Evolutionary conservation across 345 rosid species (phyloP).

Genomic region (Pugionium cornutum): DNA sequence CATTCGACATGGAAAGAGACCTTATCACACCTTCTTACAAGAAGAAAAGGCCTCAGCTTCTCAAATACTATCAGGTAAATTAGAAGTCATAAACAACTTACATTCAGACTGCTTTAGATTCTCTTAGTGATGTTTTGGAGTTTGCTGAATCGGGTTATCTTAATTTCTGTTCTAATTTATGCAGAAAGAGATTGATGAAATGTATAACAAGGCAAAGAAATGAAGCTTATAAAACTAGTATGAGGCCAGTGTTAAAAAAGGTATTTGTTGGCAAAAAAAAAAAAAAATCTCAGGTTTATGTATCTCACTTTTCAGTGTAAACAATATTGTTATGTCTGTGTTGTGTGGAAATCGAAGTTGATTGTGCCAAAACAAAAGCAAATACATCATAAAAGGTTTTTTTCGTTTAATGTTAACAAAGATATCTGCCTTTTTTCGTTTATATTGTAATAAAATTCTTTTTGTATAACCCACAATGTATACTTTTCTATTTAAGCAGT

Average conservation of each 20-base stretch:
- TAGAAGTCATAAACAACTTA: neutral
- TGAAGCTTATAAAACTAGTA: slow-evolving; percentile 12
- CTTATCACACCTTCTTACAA: slow-evolving; percentile 92
- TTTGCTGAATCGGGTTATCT: neutral
- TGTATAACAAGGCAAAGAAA: slow-evolving; percentile 61
- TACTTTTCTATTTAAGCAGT: neutral
- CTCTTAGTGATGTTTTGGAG: neutral
- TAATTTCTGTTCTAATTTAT: slow-evolving; percentile 7
- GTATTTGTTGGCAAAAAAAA: neutral
- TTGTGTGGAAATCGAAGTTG: slow-evolving; percentile 12
- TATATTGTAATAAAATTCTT: neutral
- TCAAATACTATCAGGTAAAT: slow-evolving; percentile 74
- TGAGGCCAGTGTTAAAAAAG: slow-evolving; percentile 13
- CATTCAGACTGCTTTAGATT: neutral
- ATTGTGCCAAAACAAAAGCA: slow-evolving; percentile 3
- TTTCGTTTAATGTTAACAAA: slow-evolving; percentile 11
- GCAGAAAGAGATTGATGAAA: slow-evolving; percentile 65
- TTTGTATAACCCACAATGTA: neutral
- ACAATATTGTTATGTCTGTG: slow-evolving; percentile 11
- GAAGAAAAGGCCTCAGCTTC: slow-evolving; percentile 94
- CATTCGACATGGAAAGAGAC: slow-evolving; percentile 87
- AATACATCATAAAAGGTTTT: neutral
- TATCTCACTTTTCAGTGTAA: neutral
- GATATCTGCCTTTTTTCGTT: neutral
- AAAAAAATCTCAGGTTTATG: neutral